Conservation (phyloP, 352 stramenopile genomes). For the Peronospora destructor region DNA sequence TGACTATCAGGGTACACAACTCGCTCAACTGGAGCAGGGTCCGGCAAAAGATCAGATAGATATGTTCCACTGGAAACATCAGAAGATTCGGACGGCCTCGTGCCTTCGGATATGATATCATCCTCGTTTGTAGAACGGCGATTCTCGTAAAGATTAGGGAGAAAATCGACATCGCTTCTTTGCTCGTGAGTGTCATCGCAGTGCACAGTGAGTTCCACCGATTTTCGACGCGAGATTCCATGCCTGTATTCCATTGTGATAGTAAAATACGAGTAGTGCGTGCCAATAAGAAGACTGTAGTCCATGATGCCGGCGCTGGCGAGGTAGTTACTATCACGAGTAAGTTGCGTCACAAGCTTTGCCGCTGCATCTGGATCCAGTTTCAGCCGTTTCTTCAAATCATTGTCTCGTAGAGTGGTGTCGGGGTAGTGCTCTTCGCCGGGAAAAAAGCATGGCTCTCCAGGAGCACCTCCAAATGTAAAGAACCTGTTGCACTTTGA, state of each 20-base stretch:
- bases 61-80: conserved; percentile 14
- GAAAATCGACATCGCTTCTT: conserved; percentile 31
- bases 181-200: conserved; percentile 24
- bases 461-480: conserved; percentile 47
- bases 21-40: conserved; percentile 9
- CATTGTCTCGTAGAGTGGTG: conserved; percentile 79
- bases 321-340: conserved; percentile 77
- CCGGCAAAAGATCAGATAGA: conserved; percentile 13
- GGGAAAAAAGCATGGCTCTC: conserved; percentile 42
- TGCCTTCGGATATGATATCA: conserved; percentile 20
- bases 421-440: conserved; percentile 76
- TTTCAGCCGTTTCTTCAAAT: conserved; percentile 81
- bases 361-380: conserved; percentile 41
- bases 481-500: conserved; percentile 85
- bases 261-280: conserved; percentile 80
- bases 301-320: conserved; percentile 87
- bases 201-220: conserved; percentile 24
- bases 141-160: conserved; percentile 33
- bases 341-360: conserved; percentile 74
- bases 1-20: conserved; percentile 34
- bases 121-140: conserved; percentile 20
- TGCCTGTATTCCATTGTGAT: conserved; percentile 42
- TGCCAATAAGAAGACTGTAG: conserved; percentile 84
- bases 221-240: conserved; percentile 27
- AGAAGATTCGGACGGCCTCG: conserved; percentile 23